Evolutionary conservation across 176 grass and related monocot species (phyloP), one percentile per base, ranked within the genome.

Genomic region (Oryza glumipatula): DNA sequence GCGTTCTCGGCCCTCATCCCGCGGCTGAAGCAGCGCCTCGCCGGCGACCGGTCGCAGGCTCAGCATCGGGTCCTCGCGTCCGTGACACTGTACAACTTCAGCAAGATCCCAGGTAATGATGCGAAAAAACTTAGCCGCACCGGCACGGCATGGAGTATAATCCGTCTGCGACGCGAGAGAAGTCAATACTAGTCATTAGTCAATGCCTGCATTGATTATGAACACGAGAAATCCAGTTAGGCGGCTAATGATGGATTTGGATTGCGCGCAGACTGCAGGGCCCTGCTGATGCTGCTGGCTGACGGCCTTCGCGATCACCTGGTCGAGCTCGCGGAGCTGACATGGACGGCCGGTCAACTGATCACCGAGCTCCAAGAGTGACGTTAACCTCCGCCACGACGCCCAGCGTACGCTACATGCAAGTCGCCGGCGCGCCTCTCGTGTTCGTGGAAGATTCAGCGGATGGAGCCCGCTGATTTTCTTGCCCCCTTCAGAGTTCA

Each of bases 1-100:
- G 85, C 85, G 49, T 95, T 95, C 73, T 86, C 82, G 49, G 82
- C 78, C 7, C 85, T 95, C 60, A 76, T 92, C 19, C 88, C 85
- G 74, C 82, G 49, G 33, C 71, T 90, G 3, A 88, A 86, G 54
- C 67, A 66, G 39, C 83, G 82, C 76, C 72, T 88, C 7, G 48
- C 75, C 28, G 63, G 43, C 58, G 28, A 52, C 54, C 26, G 46
- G 11, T 36, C 43, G 67, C 80, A 80, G 0, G 12, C 58, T 9
- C 78, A 80, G 46, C 74, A 86, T 68, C 77, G 88, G 68, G 85
- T 90, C 15, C 88, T 92, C 17, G 85, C 88, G 10, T 79, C 80
- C 36, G 63, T 84, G 45, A 84, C 90, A 13, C 47, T 95, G 32
- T 60, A 78, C 76, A 88, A 88, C 77, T 88, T 92, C 38, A 90